These are phyloP conservation scores for Trichoderma harzianum DNA, from an alignment of 2,329 filamentous ascomycete genomes.

Conservation along the genomic window DNA sequence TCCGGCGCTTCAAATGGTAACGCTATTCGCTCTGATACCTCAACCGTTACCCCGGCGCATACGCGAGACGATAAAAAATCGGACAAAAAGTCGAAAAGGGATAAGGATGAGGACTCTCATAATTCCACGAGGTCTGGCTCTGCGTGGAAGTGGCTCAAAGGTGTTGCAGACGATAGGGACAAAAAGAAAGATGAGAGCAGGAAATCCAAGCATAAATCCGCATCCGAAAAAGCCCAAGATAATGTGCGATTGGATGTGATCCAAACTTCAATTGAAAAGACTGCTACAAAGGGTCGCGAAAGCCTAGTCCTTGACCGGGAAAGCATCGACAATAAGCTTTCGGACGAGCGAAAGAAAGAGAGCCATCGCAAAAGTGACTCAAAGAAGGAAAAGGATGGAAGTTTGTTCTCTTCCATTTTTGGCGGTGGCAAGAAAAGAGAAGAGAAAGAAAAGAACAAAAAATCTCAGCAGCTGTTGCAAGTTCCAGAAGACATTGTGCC, in stretches of 20 bases:
- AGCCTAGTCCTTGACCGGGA: conserved; percentile 82
- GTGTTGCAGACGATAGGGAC: conserved; percentile 69
- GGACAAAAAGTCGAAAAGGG: conserved; percentile 74
- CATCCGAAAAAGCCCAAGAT: conserved; percentile 63
- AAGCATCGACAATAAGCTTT: conserved; percentile 64
- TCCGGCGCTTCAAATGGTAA: conserved; percentile 62
- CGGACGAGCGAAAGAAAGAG: conserved; percentile 81
- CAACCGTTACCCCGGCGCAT: conserved; percentile 72
- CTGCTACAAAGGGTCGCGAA: conserved; percentile 66
- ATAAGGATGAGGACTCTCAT: conserved; percentile 59
- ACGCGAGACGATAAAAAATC: conserved; percentile 65
- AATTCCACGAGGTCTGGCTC: conserved; percentile 67
- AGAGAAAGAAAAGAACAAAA: conserved; percentile 69
- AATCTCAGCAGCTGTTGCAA: conserved; percentile 70
- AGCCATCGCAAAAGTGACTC: conserved; percentile 69
- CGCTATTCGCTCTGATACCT: conserved; percentile 65
- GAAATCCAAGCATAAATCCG: conserved; percentile 61
- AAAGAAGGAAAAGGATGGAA: conserved; percentile 90
- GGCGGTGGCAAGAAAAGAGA: conserved; percentile 84
- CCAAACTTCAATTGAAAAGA: conserved; percentile 78
- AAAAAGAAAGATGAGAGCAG: conserved; percentile 61
- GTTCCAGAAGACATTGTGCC: conserved; percentile 71
- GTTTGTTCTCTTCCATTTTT: conserved; percentile 92
- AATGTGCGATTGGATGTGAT: conserved; percentile 81
- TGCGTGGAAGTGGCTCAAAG: conserved; percentile 70